Base-by-base conservation (phyloP, 306 rosid species). In the Medicago truncatula region DNA sequence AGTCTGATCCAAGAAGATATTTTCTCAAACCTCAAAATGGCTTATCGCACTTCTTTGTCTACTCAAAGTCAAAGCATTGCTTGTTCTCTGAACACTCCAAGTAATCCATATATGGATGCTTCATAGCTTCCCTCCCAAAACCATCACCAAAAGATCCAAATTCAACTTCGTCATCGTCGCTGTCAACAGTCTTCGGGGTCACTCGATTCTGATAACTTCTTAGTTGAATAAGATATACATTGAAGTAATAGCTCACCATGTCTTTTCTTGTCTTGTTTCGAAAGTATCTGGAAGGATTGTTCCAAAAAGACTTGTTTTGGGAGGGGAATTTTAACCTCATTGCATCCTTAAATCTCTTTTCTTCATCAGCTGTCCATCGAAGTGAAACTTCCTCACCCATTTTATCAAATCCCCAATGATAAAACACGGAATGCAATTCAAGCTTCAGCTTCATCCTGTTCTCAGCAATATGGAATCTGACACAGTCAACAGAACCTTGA, bases 331-430 rank as follows among this genome's bases (percentile, higher is more conserved):
- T 54, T 60, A 79, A 77, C 56, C 28, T 84, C 81, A 92, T 83
- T 64, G 87, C 68, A 78, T 85, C 83, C 86, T 85, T 87, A 73
- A 90, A 92, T 82, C 76, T 87, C 78, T 80, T 84, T 76, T 92
- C 97, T 63, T 92, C 97, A 40, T 67, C 90, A 49, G 74, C 7
- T 13, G 92, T 85, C 99, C 99, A 95, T 58, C 72, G 88, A 81
- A 95, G 97, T 5, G 90, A 90, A 85, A 90, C 86, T 67, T 89
- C 97, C 85, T 95, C 99, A 2, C 97, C 97, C 97, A 89, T 95
- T 3, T 66, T 74, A 84, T 89, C 76, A 70, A 95, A 89, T 77
- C 86, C 82, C 96, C 96, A 95, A 15, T 12, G 84, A 79, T 79
- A 92, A 83, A 92, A 92, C 56, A 21, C 87, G 21, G 82, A 68